Evolutionary conservation across 768 basidiomycete genomes (phyloP).

Genomic region (Mycena galericulata): DNA sequence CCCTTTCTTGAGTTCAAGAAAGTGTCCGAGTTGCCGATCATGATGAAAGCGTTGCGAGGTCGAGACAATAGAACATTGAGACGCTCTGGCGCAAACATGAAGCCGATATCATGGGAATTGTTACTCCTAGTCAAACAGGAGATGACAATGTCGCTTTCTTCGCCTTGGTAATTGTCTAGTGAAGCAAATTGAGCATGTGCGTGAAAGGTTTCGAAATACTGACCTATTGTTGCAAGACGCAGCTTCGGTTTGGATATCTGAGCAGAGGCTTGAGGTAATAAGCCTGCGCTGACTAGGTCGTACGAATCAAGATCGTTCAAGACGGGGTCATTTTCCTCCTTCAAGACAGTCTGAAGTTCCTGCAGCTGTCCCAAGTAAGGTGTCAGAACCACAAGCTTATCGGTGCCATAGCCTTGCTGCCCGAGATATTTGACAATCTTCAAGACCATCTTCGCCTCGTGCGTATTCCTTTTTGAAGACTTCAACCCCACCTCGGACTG

Average conservation of each 20-base stretch:
- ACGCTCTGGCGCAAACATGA: constrained; percentile 78
- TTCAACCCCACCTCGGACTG: constrained; percentile 57
- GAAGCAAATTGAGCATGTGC: background rate
- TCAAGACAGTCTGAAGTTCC: constrained; percentile 59
- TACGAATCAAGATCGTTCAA: constrained; percentile 71
- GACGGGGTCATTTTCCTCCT: constrained; percentile 65
- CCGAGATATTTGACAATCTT: constrained; percentile 74
- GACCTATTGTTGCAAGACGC: constrained; percentile 76
- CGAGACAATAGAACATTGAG: constrained; percentile 79
- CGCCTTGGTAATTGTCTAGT: constrained; percentile 81
- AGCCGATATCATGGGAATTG: constrained; percentile 66
- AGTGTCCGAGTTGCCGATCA: constrained; percentile 74
- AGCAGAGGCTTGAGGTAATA: constrained; percentile 55
- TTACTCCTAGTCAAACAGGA: constrained; percentile 74
- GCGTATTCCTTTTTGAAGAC: constrained; percentile 71
- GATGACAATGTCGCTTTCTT: constrained; percentile 78
- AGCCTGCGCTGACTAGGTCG: constrained; percentile 69
- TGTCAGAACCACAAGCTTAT: constrained; percentile 72
- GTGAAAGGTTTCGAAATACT: constrained; percentile 14
- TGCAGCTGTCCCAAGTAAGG: constrained; percentile 77
- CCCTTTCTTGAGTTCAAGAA: constrained; percentile 66
- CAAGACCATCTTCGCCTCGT: constrained; percentile 72
- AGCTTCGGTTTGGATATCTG: constrained; percentile 58
- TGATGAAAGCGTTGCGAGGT: constrained; percentile 71
- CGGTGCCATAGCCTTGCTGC: constrained; percentile 75